These are phyloP conservation scores for Kentomonas sorsogonicus DNA, from an alignment of 208 protist species.

Conservation along the genomic window DNA sequence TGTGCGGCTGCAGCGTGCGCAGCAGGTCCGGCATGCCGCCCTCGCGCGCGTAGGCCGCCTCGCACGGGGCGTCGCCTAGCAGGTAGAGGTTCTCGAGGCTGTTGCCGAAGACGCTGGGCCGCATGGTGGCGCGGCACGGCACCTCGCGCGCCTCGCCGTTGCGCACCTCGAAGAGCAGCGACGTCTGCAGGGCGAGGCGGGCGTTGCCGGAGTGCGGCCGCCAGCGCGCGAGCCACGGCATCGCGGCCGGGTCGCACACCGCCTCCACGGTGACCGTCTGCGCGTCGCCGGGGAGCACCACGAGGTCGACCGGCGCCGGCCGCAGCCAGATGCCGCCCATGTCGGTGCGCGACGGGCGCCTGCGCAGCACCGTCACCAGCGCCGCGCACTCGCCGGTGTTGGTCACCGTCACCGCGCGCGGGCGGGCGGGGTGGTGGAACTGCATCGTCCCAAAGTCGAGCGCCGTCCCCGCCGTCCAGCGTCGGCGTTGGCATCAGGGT, in stretches of 20 bases:
- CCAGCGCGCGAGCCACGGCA: constrained; percentile 62
- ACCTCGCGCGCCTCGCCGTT: constrained; percentile 48
- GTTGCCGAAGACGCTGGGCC: constrained; percentile 79
- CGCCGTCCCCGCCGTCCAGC: too few species aligned
- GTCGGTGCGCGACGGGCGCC: constrained; percentile 19
- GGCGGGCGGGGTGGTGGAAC: constrained; percentile 41
- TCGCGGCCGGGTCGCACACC: constrained; percentile 45
- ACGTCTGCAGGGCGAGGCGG: constrained; percentile 34
- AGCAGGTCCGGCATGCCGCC: constrained; percentile 28
- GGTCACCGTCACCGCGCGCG: constrained; percentile 35
- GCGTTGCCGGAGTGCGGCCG: constrained; percentile 52
- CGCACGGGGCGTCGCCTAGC: constrained; percentile 46
- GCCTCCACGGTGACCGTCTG: constrained; percentile 56
- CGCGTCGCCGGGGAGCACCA: constrained; percentile 62
- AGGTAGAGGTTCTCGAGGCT: constrained; percentile 63
- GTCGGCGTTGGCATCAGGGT: too few species aligned
- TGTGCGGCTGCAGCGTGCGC: constrained; percentile 34
- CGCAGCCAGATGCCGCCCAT: constrained; percentile 69
- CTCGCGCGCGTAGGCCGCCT: constrained; percentile 52
- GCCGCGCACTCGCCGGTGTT: constrained; percentile 74
- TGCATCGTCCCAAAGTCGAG: constrained; percentile 63
- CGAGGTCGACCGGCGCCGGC: constrained; percentile 47
- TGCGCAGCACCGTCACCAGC: constrained; percentile 55
- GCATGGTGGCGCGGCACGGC: constrained; percentile 51
- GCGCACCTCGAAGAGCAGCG: constrained; percentile 54